Percentiles rank a stretch among this genome's conserved stretches.
phyloP scores from a whole-genome alignment of 768 basidiomycete genomes.

The Suillus lakei region DNA sequence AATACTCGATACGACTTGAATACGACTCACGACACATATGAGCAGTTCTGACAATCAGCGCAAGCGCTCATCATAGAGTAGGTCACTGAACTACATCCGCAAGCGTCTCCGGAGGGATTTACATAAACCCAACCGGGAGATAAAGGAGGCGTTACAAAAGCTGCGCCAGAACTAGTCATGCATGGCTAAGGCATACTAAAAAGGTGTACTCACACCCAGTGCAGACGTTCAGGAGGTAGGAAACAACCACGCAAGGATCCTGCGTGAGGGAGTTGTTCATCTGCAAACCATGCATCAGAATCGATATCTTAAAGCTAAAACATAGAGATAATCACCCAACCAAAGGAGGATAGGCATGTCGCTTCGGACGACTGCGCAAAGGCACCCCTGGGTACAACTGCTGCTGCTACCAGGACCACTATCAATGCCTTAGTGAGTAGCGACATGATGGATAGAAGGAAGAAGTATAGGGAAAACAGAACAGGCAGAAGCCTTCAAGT shows the following conservation, averaged over 20 bases:
- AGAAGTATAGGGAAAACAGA: neutral
- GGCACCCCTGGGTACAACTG: constrained; percentile 21
- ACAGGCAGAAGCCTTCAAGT: neutral
- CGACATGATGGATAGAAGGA: constrained; percentile 16
- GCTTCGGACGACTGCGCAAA: constrained; percentile 29
- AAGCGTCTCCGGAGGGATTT: constrained; percentile 43
- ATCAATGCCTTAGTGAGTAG: constrained; percentile 12
- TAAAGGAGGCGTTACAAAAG: constrained; percentile 40
- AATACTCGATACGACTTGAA: constrained; percentile 9
- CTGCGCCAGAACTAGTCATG: constrained; percentile 31
- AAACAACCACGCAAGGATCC: constrained; percentile 50
- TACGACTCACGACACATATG: constrained; percentile 37
- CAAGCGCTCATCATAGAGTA: constrained; percentile 64
- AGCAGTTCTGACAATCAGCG: constrained; percentile 55
- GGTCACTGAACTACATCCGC: constrained; percentile 60
- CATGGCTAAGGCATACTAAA: constrained; percentile 9
- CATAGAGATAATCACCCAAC: constrained; percentile 28
- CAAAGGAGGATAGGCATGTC: constrained; percentile 23
- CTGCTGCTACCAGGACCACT: constrained; percentile 18
- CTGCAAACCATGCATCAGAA: constrained; percentile 14
- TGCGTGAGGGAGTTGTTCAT: constrained; percentile 49
- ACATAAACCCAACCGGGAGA: constrained; percentile 33
- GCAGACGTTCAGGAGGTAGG: constrained; percentile 48
- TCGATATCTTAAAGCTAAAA: neutral
- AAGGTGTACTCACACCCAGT: constrained; percentile 43